Base-by-base conservation (phyloP, 106 monocot species). In the Hemerocallis citrina region DNA sequence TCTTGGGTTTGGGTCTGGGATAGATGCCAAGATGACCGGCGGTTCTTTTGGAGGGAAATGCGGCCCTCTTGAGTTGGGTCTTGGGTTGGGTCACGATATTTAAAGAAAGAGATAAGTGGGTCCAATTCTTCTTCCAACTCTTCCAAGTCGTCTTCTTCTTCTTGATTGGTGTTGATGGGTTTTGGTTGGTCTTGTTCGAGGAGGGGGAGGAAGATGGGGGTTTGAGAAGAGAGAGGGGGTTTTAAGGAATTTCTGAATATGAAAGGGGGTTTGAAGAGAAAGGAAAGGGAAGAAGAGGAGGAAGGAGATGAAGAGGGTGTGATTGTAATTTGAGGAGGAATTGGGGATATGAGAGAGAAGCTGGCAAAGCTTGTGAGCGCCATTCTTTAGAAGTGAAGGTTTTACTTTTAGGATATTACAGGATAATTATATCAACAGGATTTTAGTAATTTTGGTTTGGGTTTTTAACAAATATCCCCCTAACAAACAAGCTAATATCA, bases 101-200 rank as follows among this genome's bases (percentile, higher is more conserved):
- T 58, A 64, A 91, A 80, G 79, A 79, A 91, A 34, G 40, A 44
- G 20, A 61, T 64, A 38, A 91, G 77, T 2, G 91, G 91, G 52
- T 91, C 91, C 19, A 33, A 24, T 22, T 62, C 65, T 34, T 67
- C 72, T 2, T 49, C 66, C 5, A 72, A 70, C 4, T 38, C 61
- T 4, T 66, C 77, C n/a, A 47, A 46, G 14, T 52, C 62, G 0
- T 67, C 69, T 36, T 34, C 74, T n/a, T 79, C 82, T 15, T 59
- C 47, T 59, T 39, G 40, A n/a, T 32, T 31, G n/a, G 14, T 19
- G 61, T 28, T 31, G 52, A 28, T 34, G 31, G 0, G n/a, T n/a
- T 34, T 22, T 13, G 47, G 11, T 27, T 10, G 21, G 25, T 11
- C 23, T 24, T 44, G 13, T 20, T 75, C 72, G 36, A 86, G 59